These are phyloP conservation scores for Pestalotiopsis sp. DNA, from an alignment of 2,329 filamentous ascomycete genomes.

Conservation along the genomic window DNA sequence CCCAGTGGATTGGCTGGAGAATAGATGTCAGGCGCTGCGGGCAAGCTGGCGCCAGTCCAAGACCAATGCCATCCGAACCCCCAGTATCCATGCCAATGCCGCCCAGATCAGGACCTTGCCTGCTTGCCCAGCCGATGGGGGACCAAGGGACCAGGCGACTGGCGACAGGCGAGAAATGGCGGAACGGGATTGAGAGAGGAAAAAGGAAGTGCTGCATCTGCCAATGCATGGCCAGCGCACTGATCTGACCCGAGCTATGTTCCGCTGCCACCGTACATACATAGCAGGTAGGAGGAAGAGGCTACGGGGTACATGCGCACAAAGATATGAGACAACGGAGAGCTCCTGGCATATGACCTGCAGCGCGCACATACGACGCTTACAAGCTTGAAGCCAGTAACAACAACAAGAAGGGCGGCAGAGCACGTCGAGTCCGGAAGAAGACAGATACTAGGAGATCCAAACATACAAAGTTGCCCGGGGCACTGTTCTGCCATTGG, in stretches of 20 bases:
- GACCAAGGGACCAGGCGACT: neutral
- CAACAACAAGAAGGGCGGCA: neutral
- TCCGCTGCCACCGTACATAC: neutral
- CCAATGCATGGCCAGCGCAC: conserved; percentile 10
- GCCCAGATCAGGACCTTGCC: neutral
- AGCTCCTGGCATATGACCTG: neutral
- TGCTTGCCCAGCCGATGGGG: neutral
- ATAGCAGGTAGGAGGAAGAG: neutral
- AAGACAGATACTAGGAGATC: neutral
- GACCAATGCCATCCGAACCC: neutral
- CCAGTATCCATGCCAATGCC: neutral
- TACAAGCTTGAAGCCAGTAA: neutral
- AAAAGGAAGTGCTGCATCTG: neutral
- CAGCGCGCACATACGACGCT: neutral
- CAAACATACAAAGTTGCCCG: neutral
- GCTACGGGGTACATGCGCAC: neutral
- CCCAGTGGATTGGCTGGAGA: conserved; percentile 29
- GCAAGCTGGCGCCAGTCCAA: conserved; percentile 12
- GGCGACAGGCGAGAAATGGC: neutral
- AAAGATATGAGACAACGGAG: neutral
- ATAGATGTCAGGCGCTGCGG: neutral
- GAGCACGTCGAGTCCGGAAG: neutral
- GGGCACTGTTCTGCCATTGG: neutral
- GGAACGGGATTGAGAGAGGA: neutral
- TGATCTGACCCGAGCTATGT: neutral